phyloP scores from a whole-genome alignment of 805 yeast genomes.

The Yarrowia yakushimensis region DNA sequence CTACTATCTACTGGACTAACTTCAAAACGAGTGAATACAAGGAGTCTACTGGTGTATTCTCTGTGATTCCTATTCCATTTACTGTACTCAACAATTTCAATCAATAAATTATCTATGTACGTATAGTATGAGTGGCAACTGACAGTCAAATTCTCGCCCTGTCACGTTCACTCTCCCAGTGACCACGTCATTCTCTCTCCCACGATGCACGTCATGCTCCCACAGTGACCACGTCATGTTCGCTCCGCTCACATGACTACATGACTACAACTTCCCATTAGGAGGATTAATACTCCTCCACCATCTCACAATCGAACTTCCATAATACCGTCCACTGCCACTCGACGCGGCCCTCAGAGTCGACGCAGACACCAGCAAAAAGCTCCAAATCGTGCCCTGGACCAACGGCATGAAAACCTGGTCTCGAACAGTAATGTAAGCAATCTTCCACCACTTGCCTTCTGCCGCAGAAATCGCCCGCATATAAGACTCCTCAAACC shows the following conservation, averaged over 20 bases:
- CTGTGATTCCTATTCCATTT: no score
- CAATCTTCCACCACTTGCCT: constrained; percentile 32
- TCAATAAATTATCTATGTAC: no score
- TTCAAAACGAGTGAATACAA: no score
- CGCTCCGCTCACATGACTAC: not conserved
- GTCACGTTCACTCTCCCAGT: no score
- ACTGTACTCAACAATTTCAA: no score
- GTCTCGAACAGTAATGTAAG: constrained; percentile 35
- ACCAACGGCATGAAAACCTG: constrained; percentile 38
- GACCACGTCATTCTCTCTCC: no score
- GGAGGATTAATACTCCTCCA: constrained; percentile 16
- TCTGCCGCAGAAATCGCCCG: constrained; percentile 37
- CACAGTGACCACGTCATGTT: no score
- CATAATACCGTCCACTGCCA: constrained; percentile 1
- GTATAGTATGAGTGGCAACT: no score
- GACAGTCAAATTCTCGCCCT: no score
- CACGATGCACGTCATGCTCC: no score
- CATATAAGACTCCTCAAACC: constrained; percentile 36
- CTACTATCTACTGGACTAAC: no score
- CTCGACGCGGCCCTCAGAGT: not conserved
- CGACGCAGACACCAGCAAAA: constrained; percentile 27
- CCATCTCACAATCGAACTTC: not conserved
- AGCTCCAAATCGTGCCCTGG: constrained; percentile 40
- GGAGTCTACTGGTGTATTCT: no score
- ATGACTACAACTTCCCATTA: not conserved